Percentiles rank a stretch among this genome's conserved stretches.
Conservation (phyloP, 371 early-diverging fungal species). For the Smittium culicis region DNA sequence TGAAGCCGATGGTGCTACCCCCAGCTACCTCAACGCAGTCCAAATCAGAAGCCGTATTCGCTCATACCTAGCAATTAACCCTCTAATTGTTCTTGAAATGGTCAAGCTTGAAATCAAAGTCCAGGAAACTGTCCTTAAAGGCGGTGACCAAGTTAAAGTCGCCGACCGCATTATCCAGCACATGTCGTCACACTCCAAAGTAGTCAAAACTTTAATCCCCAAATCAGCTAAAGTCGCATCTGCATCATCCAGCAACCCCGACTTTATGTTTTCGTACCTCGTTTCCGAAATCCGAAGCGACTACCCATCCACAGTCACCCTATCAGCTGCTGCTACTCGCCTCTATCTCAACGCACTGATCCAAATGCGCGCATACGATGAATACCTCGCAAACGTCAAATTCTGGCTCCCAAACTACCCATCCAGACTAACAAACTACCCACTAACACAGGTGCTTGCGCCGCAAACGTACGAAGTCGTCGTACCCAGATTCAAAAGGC, state of each 20-base stretch:
- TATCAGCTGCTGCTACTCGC: constrained; percentile 34
- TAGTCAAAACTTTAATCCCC: constrained; percentile 9
- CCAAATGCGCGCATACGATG: constrained; percentile 32
- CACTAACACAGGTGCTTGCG: constrained; percentile 23
- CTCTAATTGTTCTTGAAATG: constrained; percentile 29
- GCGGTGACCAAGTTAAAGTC: constrained; percentile 33
- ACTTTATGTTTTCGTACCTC: constrained; percentile 1
- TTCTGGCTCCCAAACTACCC: constrained; percentile 21
- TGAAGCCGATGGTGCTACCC: constrained; percentile 6
- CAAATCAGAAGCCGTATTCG: constrained; percentile 23
- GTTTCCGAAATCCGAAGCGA: constrained; percentile 20
- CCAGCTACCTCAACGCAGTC: constrained; percentile 7
- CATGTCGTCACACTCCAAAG: constrained; percentile 21
- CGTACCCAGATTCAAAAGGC: constrained; percentile 27
- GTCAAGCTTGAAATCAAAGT: constrained; percentile 31
- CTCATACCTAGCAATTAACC: constrained; percentile 23
- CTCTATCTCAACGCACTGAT: constrained; percentile 32
- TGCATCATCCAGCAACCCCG: neutral
- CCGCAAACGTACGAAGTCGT: constrained; percentile 24
- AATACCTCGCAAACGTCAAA: constrained; percentile 31
- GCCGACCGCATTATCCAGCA: constrained; percentile 27
- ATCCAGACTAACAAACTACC: constrained; percentile 19
- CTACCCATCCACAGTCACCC: constrained; percentile 27
- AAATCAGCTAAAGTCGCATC: neutral
- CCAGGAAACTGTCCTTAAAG: constrained; percentile 27